Evolutionary conservation across 2,329 filamentous ascomycete genomes (phyloP).

Genomic region (Fusarium sacchari): DNA sequence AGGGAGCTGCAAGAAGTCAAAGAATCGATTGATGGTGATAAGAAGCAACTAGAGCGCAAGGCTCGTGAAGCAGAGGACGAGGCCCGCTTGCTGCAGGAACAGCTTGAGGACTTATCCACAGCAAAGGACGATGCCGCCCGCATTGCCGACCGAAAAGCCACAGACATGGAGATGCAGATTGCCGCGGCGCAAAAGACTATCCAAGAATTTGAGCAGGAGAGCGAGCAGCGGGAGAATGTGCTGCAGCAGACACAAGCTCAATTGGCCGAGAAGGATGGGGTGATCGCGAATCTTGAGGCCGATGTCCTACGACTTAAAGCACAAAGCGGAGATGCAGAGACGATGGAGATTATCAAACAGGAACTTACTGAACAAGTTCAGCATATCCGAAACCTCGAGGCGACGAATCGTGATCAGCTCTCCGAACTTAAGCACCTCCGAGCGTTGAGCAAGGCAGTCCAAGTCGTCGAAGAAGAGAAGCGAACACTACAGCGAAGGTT

Average conservation of each 20-base stretch:
- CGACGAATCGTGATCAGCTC: conserved; percentile 80
- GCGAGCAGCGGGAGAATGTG: conserved; percentile 63
- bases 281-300: conserved; percentile 80
- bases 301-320: conserved; percentile 87
- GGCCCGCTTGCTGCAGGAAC: conserved; percentile 78
- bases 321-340: conserved; percentile 86
- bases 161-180: conserved; percentile 64
- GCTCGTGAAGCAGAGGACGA: conserved; percentile 78
- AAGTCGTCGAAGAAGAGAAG: conserved; percentile 96
- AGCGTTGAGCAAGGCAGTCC: conserved; percentile 84
- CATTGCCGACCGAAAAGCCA: conserved; percentile 63
- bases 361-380: conserved; percentile 91
- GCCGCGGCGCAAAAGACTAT: conserved; percentile 58
- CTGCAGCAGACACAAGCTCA: conserved; percentile 72
- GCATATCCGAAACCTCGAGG: conserved; percentile 88
- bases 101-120: conserved; percentile 75
- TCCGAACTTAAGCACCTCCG: conserved; percentile 84
- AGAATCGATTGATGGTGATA: conserved; percentile 62
- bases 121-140: conserved; percentile 77
- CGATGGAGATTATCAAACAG: conserved; percentile 82
- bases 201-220: conserved; percentile 69
- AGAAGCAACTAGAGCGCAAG: conserved; percentile 73
- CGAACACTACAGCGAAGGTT: conserved; percentile 80
- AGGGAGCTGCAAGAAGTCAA: conserved; percentile 64
- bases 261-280: conserved; percentile 73